Evolutionary conservation across 176 grass and related monocot species (phyloP).

Genomic region (Triticum turgidum): DNA sequence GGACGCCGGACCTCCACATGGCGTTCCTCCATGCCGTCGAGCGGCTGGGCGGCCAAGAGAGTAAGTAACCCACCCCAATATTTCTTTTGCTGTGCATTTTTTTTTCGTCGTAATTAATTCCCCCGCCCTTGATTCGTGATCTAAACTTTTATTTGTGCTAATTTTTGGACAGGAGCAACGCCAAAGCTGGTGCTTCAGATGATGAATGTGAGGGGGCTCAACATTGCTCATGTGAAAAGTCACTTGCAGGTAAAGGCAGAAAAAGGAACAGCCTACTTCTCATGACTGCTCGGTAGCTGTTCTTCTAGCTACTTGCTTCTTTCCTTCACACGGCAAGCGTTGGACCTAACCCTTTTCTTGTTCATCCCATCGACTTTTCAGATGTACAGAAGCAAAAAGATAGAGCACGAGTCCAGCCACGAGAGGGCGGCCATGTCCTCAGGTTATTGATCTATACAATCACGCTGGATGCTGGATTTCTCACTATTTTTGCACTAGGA

Average conservation of each 20-base stretch:
- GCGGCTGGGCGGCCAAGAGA: conserved; percentile 95
- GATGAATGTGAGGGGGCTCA: conserved; percentile 99
- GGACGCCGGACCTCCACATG: conserved; percentile 94
- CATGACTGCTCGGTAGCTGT: conserved; percentile 36
- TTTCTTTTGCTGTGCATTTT: not conserved
- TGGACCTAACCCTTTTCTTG: conserved; percentile 26
- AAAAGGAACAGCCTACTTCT: conserved; percentile 32
- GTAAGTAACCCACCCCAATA: conserved; percentile 41
- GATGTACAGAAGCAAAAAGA: conserved; percentile 99
- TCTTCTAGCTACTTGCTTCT: conserved; percentile 17
- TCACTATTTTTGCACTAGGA: not conserved
- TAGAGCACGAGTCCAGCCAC: conserved; percentile 68
- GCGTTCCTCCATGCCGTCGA: conserved; percentile 89
- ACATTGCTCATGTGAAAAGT: conserved; percentile 99
- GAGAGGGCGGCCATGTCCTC: conserved; percentile 55
- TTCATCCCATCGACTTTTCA: conserved; percentile 47
- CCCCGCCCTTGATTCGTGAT: not conserved
- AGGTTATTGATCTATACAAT: conserved; percentile 15
- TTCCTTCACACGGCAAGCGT: conserved; percentile 32
- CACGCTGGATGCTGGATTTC: not conserved
- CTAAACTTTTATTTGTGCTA: not conserved
- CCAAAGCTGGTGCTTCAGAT: conserved; percentile 99
- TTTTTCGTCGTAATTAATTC: not conserved
- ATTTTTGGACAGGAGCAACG: conserved; percentile 70
- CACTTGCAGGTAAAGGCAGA: conserved; percentile 88